Evolutionary conservation across 305 asterid species (phyloP).

Genomic region (Fraxinus albicans): DNA sequence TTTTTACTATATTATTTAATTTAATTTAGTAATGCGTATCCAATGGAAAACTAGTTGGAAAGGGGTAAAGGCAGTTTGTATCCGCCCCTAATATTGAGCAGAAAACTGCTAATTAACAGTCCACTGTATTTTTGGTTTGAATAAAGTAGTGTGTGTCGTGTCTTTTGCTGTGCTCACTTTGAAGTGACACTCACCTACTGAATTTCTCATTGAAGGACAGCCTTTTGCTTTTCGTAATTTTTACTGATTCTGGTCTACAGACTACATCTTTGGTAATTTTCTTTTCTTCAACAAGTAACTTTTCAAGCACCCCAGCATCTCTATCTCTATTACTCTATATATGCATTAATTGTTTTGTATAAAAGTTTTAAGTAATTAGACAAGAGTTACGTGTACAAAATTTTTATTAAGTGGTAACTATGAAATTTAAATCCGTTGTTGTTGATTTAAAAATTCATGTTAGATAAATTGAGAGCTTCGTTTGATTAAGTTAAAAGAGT

Average conservation of each 20-base stretch:
- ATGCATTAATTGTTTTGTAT: no score
- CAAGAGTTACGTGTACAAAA: background rate
- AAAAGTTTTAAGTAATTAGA: no score
- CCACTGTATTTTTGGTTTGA: background rate
- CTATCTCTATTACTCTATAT: no score
- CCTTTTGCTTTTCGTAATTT: background rate
- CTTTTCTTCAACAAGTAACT: background rate
- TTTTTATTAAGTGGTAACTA: no score
- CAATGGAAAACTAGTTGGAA: background rate
- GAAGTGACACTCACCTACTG: background rate
- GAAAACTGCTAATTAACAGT: background rate
- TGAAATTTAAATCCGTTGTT: no score
- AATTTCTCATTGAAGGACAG: background rate
- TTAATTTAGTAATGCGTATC: background rate
- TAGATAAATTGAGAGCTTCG: background rate
- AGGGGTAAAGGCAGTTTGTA: background rate
- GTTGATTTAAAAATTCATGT: background rate
- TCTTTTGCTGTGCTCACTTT: background rate
- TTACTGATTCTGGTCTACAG: background rate
- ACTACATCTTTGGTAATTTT: background rate
- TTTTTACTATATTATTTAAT: no score
- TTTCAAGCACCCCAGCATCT: background rate
- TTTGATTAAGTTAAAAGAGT: background rate
- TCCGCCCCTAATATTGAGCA: slow-evolving; percentile 8
- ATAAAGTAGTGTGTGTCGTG: background rate